Evolutionary conservation across 495 filamentous ascomycete species (phyloP).

Genomic region (Patellaria atrata): DNA sequence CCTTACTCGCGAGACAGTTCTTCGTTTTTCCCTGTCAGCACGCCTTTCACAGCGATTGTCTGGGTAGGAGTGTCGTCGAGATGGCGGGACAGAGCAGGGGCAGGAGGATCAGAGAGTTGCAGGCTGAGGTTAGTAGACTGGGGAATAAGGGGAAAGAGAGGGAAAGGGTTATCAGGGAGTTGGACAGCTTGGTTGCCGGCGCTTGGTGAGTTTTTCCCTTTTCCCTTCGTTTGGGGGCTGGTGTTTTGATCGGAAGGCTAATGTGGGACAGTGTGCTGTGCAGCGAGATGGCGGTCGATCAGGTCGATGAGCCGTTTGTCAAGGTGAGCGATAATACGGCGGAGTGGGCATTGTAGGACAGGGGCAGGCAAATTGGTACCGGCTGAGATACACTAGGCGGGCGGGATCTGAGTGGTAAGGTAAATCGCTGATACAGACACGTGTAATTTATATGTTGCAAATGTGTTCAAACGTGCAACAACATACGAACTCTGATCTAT

Average conservation of each 20-base stretch:
- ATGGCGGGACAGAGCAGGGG: slow-evolving; percentile 57
- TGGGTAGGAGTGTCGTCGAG: slow-evolving; percentile 70
- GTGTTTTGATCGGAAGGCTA: too few species aligned
- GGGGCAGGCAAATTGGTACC: too few species aligned
- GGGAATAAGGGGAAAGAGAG: slow-evolving; percentile 47
- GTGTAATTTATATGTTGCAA: too few species aligned
- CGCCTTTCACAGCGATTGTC: slow-evolving; percentile 88
- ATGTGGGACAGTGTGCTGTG: slow-evolving; percentile 62
- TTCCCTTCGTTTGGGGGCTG: slow-evolving; percentile 2
- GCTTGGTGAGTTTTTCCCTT: slow-evolving; percentile 46
- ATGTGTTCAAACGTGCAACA: too few species aligned
- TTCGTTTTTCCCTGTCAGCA: slow-evolving; percentile 98
- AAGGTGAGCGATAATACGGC: slow-evolving; percentile 48
- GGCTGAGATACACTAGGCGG: too few species aligned
- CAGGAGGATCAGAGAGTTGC: slow-evolving; percentile 69
- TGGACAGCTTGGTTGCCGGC: slow-evolving; percentile 73
- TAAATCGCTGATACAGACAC: too few species aligned
- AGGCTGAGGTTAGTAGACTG: slow-evolving; percentile 62
- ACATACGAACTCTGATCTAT: too few species aligned
- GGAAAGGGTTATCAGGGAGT: slow-evolving; percentile 72
- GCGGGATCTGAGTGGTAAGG: too few species aligned
- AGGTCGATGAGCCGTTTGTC: slow-evolving; percentile 86
- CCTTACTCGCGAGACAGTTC: slow-evolving; percentile 77
- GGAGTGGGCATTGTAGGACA: slow-evolving; percentile 74
- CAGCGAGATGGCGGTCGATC: slow-evolving; percentile 83